A percentile compares a stretch with the other conserved stretches of the same genome.
These are phyloP conservation scores for Lentinus polychrous DNA, from an alignment of 1,284 basidiomycete species.

Conservation along the genomic window DNA sequence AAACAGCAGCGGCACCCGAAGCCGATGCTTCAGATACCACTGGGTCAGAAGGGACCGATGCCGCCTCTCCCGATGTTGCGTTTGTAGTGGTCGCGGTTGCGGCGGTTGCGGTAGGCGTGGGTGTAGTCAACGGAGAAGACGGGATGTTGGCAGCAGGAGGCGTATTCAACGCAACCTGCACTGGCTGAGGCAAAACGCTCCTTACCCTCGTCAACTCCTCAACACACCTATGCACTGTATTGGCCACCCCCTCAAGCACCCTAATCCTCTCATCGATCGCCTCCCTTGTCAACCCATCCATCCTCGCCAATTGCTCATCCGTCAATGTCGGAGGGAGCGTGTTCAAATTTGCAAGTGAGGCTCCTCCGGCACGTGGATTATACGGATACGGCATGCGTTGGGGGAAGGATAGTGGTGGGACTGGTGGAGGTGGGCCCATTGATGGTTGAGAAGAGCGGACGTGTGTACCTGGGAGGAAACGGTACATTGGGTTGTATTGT, in stretches of 20 bases:
- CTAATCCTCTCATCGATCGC: constrained; percentile 79
- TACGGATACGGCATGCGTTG: too few relatives aligned
- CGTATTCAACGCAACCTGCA: background rate
- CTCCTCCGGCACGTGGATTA: background rate
- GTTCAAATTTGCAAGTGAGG: constrained; percentile 13
- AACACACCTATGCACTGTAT: constrained; percentile 59
- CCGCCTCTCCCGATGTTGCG: too few relatives aligned
- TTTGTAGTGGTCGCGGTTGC: too few relatives aligned
- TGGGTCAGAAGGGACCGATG: too few relatives aligned
- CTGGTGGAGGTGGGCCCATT: constrained; percentile 1
- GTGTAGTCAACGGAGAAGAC: too few relatives aligned
- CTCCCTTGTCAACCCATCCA: constrained; percentile 65
- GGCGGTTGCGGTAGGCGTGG: too few relatives aligned
- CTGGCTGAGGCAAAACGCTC: constrained; percentile 50
- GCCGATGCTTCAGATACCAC: too few relatives aligned
- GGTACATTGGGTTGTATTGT: too few relatives aligned
- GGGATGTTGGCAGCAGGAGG: too few relatives aligned
- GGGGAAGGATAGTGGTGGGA: constrained; percentile 1
- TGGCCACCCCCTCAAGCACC: constrained; percentile 69
- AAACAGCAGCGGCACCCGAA: too few relatives aligned
- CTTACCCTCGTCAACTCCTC: constrained; percentile 72
- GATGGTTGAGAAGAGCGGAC: background rate
- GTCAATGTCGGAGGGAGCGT: constrained; percentile 45
- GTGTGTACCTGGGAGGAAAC: too few relatives aligned
- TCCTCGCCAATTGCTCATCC: constrained; percentile 49